Conservation (phyloP, 768 basidiomycete genomes). For the Nidula microcarpa region DNA sequence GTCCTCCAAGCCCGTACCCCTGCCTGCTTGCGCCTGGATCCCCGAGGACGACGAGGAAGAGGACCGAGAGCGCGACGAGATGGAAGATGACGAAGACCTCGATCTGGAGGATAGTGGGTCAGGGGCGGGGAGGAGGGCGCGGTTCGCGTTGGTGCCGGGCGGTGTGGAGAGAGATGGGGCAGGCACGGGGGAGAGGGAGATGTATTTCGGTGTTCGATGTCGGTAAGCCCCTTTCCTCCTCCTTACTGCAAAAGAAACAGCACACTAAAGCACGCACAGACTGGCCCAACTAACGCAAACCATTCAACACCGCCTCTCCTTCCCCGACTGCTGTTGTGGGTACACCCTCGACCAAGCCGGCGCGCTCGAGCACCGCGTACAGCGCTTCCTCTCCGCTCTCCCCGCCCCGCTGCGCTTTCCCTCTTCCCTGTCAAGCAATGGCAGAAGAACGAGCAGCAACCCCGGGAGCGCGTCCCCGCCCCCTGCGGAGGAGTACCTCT, state of each 20-base stretch:
- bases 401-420: slow-evolving; percentile 45
- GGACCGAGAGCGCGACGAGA: slow-evolving; percentile 8
- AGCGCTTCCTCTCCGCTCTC: slow-evolving; percentile 48
- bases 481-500: not conserved
- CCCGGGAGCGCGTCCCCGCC: slow-evolving; percentile 5
- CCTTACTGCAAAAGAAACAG: not conserved
- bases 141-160: no score
- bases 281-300: slow-evolving; percentile 62
- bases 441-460: not conserved
- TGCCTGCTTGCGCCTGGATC: slow-evolving; percentile 43
- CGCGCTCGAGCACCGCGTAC: slow-evolving; percentile 53
- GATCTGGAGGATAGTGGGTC: not conserved
- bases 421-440: not conserved
- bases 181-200: slow-evolving; percentile 6
- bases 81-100: not conserved
- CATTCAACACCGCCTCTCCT: slow-evolving; percentile 48
- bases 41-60: slow-evolving; percentile 39
- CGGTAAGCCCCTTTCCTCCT: slow-evolving; percentile 34
- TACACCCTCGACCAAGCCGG: slow-evolving; percentile 64
- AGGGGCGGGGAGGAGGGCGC: not conserved
- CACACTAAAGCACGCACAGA: slow-evolving; percentile 25
- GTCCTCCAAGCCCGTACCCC: no score
- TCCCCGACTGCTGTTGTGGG: slow-evolving; percentile 34
- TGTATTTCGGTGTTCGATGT: slow-evolving; percentile 57
- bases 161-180: not conserved